Percentiles rank a stretch among this genome's conserved stretches.
Evolutionary conservation across 2,329 filamentous ascomycete species (phyloP).

Genomic region (Fusarium nodosum): DNA sequence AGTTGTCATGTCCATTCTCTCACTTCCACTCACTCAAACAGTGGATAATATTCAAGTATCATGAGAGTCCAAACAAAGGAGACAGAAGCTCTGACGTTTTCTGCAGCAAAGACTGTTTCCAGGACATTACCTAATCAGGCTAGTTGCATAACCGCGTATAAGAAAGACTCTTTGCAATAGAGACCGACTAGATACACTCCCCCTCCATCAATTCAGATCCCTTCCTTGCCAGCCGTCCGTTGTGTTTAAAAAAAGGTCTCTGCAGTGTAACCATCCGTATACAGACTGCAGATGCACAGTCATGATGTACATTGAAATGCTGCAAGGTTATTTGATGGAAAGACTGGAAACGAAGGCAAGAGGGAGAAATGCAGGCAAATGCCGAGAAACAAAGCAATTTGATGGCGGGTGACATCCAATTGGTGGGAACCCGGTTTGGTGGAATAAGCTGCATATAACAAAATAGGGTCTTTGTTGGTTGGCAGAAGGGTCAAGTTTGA

Average conservation of each 20-base stretch:
- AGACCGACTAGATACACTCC: conserved; percentile 22
- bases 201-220: conserved; percentile 1
- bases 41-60: not conserved
- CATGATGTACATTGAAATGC: conserved; percentile 28
- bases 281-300: conserved; percentile 23
- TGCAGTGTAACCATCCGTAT: conserved; percentile 38
- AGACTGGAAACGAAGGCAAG: not conserved
- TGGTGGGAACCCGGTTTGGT: not conserved
- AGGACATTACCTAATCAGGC: conserved; percentile 32
- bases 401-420: not conserved
- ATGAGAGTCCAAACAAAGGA: not conserved
- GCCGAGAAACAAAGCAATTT: conserved; percentile 10
- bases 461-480: not conserved
- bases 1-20: conserved; percentile 43
- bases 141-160: conserved; percentile 20
- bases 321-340: conserved; percentile 15
- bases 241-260: conserved; percentile 22
- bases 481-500: not conserved
- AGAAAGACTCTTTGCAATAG: not conserved
- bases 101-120: conserved; percentile 31
- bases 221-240: not conserved
- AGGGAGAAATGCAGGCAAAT: conserved; percentile 8
- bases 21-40: not conserved
- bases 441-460: conserved; percentile 7
- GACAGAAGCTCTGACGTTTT: conserved; percentile 34